Conservation (phyloP, 1,284 basidiomycete species). For the Cryptococcus sp. region DNA sequence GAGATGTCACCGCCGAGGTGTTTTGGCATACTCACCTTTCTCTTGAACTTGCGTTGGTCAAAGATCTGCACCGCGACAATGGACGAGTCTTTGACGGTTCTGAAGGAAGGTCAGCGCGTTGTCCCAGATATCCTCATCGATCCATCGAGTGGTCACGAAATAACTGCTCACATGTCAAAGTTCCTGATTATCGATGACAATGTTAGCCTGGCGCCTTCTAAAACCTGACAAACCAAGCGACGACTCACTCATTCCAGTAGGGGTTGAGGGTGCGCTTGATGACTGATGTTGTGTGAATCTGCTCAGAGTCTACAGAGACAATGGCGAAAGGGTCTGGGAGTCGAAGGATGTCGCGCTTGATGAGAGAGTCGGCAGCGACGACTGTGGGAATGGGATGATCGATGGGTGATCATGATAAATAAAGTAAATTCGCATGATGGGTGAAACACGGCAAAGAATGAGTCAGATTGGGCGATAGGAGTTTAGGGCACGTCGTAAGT, state of each 20-base stretch:
- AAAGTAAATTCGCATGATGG: not conserved
- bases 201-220: too few relatives aligned
- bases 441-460: conserved; percentile 2
- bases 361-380: conserved; percentile 83
- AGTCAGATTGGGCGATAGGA: not conserved
- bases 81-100: conserved; percentile 84
- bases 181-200: conserved; percentile 51
- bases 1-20: not conserved
- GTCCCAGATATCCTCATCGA: not conserved
- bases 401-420: not conserved
- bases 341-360: conserved; percentile 86
- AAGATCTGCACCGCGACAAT: conserved; percentile 93
- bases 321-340: conserved; percentile 93
- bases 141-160: not conserved
- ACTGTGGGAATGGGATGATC: conserved; percentile 56
- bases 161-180: conserved; percentile 70
- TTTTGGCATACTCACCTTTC: conserved; percentile 56
- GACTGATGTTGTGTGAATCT: conserved; percentile 86
- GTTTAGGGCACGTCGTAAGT: not conserved
- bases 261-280: conserved; percentile 89
- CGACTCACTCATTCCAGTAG: conserved; percentile 77
- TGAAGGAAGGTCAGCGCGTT: conserved; percentile 41
- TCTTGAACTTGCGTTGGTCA: conserved; percentile 95
- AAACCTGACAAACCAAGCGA: too few relatives aligned
- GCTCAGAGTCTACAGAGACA: conserved; percentile 90